phyloP scores from a whole-genome alignment of 208 protist genomes.

The Trichomonas tenax region DNA sequence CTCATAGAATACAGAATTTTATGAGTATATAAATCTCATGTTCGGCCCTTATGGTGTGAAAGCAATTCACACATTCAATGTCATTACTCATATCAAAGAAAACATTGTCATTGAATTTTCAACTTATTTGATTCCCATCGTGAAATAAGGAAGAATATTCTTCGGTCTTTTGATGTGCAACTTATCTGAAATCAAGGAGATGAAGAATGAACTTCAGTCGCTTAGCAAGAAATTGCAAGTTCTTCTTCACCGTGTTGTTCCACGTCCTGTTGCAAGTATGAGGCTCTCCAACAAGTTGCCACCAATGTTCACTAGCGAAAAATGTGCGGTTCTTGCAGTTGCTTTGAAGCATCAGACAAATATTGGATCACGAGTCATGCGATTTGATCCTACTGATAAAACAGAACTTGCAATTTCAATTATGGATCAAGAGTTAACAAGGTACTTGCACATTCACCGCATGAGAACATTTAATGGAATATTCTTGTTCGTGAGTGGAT shows the following conservation, averaged over 20 bases:
- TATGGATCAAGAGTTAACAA: background rate
- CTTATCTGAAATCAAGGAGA: background rate
- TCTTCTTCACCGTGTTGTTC: background rate
- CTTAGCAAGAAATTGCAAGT: background rate
- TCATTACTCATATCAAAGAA: background rate
- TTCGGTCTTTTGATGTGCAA: background rate
- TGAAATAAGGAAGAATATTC: background rate
- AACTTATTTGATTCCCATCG: background rate
- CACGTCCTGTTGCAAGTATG: background rate
- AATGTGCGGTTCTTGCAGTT: background rate
- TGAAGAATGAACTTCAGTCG: background rate
- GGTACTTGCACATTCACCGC: background rate
- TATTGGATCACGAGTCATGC: background rate
- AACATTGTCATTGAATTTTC: background rate
- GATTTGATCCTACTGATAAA: background rate
- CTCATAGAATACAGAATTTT: background rate
- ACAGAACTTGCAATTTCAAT: background rate
- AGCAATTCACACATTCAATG: background rate
- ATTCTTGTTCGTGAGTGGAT: background rate
- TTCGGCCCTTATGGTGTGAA: background rate
- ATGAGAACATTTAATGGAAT: background rate
- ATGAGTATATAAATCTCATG: background rate
- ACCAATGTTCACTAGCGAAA: background rate
- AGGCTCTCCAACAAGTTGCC: background rate
- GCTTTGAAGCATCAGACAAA: background rate